Evolutionary conservation across 345 rosid species (phyloP).

Genomic region (Aquilaria malaccensis): DNA sequence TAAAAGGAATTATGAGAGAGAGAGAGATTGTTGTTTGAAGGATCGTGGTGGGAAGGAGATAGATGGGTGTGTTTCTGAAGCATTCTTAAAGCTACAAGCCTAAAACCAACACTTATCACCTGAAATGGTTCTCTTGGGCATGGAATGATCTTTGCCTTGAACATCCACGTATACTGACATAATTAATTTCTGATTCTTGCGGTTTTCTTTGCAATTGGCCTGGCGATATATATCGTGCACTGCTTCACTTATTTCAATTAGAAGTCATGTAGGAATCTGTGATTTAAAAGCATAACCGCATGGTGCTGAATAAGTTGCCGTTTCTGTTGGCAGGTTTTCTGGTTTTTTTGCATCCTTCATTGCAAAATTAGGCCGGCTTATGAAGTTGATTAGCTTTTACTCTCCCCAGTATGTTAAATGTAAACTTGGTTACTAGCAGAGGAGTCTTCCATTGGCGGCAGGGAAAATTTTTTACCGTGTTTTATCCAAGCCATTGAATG

Average conservation of each 20-base stretch:
- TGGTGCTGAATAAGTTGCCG: constrained; percentile 17
- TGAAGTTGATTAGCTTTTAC: constrained; percentile 21
- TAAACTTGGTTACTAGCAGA: constrained; percentile 33
- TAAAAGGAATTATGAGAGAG: too few relatives aligned
- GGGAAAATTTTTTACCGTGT: constrained; percentile 21
- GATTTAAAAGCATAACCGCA: neutral
- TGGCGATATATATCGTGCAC: too few relatives aligned
- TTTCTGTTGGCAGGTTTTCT: constrained; percentile 34
- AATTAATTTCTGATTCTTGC: too few relatives aligned
- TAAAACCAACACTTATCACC: too few relatives aligned
- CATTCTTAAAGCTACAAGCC: too few relatives aligned
- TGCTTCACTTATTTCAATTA: neutral
- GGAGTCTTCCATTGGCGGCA: constrained; percentile 34
- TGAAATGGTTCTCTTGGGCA: too few relatives aligned
- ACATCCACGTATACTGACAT: too few relatives aligned
- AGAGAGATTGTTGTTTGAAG: too few relatives aligned
- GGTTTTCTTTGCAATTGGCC: too few relatives aligned
- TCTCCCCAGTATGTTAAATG: constrained; percentile 8
- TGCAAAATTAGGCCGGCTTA: constrained; percentile 16
- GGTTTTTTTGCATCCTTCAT: constrained; percentile 23
- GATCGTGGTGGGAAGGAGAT: too few relatives aligned
- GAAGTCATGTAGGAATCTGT: neutral
- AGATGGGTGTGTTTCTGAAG: too few relatives aligned
- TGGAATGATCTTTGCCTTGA: too few relatives aligned
- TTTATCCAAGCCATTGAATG: constrained; percentile 17